These are phyloP conservation scores for Perkinsus olseni DNA, from an alignment of 169 alveolate genomes.

Conservation along the genomic window DNA sequence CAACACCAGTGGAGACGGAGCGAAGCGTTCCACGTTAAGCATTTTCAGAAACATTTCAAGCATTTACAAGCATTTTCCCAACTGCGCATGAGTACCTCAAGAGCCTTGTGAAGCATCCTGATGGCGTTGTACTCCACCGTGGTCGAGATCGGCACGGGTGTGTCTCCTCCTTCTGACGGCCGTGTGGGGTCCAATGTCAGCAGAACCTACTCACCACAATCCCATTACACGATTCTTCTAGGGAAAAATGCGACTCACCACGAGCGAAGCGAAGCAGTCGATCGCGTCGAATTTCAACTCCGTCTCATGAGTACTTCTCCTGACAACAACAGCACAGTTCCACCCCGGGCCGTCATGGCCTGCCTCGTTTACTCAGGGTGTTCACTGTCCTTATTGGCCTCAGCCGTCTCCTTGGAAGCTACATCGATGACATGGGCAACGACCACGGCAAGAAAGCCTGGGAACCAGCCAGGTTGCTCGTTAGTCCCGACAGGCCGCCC, in stretches of 20 bases:
- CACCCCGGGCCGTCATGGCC: neutral
- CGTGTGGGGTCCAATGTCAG: neutral
- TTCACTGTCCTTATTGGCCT: neutral
- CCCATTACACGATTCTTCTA: neutral
- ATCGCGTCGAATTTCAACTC: neutral
- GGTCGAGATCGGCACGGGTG: neutral
- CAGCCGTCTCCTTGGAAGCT: neutral
- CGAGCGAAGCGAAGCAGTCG: neutral
- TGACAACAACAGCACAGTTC: neutral
- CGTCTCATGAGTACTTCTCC: neutral
- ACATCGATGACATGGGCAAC: neutral
- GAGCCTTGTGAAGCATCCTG: neutral
- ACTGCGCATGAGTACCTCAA: neutral
- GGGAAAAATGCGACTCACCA: neutral
- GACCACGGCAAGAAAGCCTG: neutral
- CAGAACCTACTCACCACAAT: neutral
- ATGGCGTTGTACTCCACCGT: neutral
- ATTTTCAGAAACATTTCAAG: neutral
- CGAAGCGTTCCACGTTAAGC: neutral
- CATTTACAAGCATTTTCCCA: too few species aligned
- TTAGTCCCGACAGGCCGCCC: neutral
- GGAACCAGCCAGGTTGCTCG: neutral
- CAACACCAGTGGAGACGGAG: neutral
- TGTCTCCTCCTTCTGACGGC: neutral
- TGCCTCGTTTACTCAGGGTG: neutral